Conservation (phyloP, 768 basidiomycete species). For the Tylopilus vinaceipallidus region DNA sequence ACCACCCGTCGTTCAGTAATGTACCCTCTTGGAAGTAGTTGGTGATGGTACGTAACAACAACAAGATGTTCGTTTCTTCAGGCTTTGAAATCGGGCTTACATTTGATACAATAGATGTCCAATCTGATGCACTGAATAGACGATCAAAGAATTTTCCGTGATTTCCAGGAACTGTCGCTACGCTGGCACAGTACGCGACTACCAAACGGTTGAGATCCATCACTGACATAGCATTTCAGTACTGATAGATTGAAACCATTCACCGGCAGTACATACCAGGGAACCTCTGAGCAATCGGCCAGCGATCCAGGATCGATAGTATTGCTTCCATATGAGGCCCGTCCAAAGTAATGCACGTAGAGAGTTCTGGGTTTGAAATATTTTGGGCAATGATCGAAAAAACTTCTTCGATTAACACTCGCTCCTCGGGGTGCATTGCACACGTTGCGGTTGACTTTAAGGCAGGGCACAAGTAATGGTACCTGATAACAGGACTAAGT, state of each 20-base stretch:
- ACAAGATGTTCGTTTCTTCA: conserved; percentile 80
- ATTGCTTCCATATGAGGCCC: conserved; percentile 59
- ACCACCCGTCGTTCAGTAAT: conserved; percentile 40
- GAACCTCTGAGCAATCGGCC: conserved; percentile 72
- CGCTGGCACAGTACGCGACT: conserved; percentile 57
- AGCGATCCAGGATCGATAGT: conserved; percentile 63
- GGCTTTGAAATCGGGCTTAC: conserved; percentile 58
- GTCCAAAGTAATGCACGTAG: conserved; percentile 35
- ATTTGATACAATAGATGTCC: conserved; percentile 49
- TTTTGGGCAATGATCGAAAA: conserved; percentile 58
- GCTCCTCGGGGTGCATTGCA: conserved; percentile 69
- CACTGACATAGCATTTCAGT: conserved; percentile 42
- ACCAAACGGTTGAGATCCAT: conserved; percentile 84
- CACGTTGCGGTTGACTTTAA: conserved; percentile 65
- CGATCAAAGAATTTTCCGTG: conserved; percentile 55
- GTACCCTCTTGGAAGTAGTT: conserved; percentile 71
- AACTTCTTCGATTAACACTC: conserved; percentile 52
- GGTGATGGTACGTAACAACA: conserved; percentile 75
- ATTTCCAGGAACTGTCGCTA: conserved; percentile 43
- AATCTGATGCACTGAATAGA: conserved; percentile 68
- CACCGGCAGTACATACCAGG: conserved; percentile 48
- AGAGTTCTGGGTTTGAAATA: conserved; percentile 36
- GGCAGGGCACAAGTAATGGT: too few species aligned
- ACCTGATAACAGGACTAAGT: too few species aligned
- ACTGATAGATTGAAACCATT: neutral